Percentiles rank a stretch among this genome's conserved stretches.
phyloP scores from a whole-genome alignment of 2,329 filamentous ascomycete genomes.

The Ceratocystiopsis minuta region DNA sequence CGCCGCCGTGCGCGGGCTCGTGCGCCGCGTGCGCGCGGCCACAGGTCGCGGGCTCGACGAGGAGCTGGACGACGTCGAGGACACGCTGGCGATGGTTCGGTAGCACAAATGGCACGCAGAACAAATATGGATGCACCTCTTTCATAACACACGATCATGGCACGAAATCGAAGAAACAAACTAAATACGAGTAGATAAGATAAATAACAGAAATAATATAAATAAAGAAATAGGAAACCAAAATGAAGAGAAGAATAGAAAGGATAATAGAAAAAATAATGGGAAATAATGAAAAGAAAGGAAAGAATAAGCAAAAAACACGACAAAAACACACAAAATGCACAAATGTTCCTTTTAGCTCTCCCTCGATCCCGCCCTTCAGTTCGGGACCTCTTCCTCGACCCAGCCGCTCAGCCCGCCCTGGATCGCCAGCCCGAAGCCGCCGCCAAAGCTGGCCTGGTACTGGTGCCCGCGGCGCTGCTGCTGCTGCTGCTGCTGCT shows the following conservation, averaged over 20 bases:
- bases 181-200: background rate
- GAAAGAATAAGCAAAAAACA: conserved; percentile 1
- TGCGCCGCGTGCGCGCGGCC: conserved; percentile 19
- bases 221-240: conserved; percentile 1
- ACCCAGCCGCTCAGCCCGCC: conserved; percentile 49
- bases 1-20: conserved; percentile 30
- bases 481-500: conserved; percentile 29
- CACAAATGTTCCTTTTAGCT: background rate
- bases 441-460: conserved; percentile 43
- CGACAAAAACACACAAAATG: conserved; percentile 11
- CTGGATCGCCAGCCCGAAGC: conserved; percentile 43
- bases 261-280: conserved; percentile 5
- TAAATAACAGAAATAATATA: conserved; percentile 1
- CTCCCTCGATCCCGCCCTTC: conserved; percentile 3
- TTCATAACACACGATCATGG: no score
- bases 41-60: conserved; percentile 17
- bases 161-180: no score
- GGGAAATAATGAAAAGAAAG: background rate
- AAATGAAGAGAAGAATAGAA: conserved; percentile 11
- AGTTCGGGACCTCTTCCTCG: conserved; percentile 47
- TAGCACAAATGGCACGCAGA: no score
- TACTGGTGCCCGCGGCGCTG: conserved; percentile 49
- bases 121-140: no score
- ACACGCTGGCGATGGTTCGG: conserved; percentile 18
- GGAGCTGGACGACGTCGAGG: conserved; percentile 24